These are phyloP conservation scores for Trematosphaeria pertusa DNA, from an alignment of 2,329 filamentous ascomycete species.

Conservation along the genomic window DNA sequence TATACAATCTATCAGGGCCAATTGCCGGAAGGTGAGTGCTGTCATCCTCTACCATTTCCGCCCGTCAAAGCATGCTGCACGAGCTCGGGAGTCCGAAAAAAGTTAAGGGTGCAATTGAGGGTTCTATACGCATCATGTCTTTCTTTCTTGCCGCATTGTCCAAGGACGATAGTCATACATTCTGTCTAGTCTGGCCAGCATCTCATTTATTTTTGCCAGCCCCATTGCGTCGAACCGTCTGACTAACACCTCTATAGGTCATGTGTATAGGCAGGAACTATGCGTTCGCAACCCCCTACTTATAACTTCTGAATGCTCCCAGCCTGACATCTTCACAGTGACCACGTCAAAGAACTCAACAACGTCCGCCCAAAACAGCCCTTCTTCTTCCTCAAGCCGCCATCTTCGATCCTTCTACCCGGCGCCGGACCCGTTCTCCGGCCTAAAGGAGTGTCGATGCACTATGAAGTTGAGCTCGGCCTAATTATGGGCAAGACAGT, in stretches of 20 bases:
- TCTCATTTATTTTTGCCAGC: no score
- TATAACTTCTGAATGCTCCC: not conserved
- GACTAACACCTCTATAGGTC: slow-evolving; percentile 59
- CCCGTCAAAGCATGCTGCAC: no score
- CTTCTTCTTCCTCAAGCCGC: slow-evolving; percentile 98
- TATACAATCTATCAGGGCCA: slow-evolving; percentile 48
- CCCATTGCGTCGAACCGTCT: no score
- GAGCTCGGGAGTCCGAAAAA: no score
- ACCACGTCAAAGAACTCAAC: slow-evolving; percentile 92
- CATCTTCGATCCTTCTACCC: slow-evolving; percentile 83
- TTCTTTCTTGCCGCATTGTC: not conserved
- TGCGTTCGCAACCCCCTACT: slow-evolving; percentile 66
- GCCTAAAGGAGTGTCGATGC: slow-evolving; percentile 82
- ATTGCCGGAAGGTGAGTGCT: slow-evolving; percentile 55
- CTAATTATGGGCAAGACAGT: slow-evolving; percentile 85
- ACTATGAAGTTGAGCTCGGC: slow-evolving; percentile 95
- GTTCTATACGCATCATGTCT: slow-evolving; percentile 1
- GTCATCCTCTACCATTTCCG: no score
- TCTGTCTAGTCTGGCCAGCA: no score
- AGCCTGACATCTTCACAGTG: slow-evolving; percentile 58
- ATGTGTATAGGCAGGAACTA: slow-evolving; percentile 97
- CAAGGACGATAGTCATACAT: no score
- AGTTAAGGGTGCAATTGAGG: no score
- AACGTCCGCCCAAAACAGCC: slow-evolving; percentile 89
- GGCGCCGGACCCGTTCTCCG: slow-evolving; percentile 79